Base-by-base conservation (phyloP, 192 early-diverging fungal species). In the Linnemannia zychae region DNA sequence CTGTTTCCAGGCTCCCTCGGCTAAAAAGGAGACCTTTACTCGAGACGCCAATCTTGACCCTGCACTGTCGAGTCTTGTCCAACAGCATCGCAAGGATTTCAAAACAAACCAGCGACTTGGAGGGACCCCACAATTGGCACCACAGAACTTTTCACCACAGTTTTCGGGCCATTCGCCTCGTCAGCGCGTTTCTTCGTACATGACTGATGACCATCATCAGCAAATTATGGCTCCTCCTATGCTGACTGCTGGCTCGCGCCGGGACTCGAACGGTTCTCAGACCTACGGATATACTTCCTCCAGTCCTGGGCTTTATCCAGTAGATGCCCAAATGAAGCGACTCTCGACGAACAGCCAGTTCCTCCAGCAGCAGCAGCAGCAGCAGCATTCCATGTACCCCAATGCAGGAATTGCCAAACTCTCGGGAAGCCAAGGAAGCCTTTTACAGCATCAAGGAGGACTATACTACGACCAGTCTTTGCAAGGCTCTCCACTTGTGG, bases 1-100 rank as follows among this genome's bases (percentile, higher is more conserved):
- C 31, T 84, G 82, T 74, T 85, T 85, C 70, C 82, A 85, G 22
- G n/a, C 72, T 15, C 82, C 82, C 4, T 65, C 16, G 0, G 57
- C 52, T 52, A 79, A 76, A 67, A 79, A 50, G 57, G 82, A 79
- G 6, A 44, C 82, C 0, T 79, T 71, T 69, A 79, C 57, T 18
- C 40, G 70, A 37, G 82, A 85, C 36, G 48, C 77, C 13, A 63
- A 79, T 53, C 20, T 85, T 60, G 82, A 85, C 37, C 82, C 82
- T 9, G 77, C 60, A 33, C 40, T 85, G 18, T 75, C 82, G 7
- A 85, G 72, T 49, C 50, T 85, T n/a, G 73, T 76, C 7, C 77
- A 85, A 60, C 82, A 85, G n/a, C 82, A 85, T 38, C 72, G 82
- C 17, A 75, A 60, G 69, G 82, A 85, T 34, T 85, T 76, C n/a